These are phyloP conservation scores for Elongisporangium prolatum DNA, from an alignment of 352 stramenopile species.

Conservation along the genomic window DNA sequence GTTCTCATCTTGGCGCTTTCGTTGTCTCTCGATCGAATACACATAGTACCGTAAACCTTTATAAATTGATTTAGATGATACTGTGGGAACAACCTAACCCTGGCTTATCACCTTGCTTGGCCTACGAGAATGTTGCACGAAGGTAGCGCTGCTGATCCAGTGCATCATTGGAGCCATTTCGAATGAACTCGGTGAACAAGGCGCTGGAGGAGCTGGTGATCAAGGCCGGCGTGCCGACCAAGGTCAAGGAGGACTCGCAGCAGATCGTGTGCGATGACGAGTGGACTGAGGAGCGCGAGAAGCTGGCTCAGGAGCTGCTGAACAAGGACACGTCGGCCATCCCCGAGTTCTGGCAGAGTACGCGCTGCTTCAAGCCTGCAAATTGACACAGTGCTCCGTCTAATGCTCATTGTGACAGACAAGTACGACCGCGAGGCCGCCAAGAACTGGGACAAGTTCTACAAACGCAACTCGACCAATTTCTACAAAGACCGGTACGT, in stretches of 20 bases:
- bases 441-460: conserved; percentile 94
- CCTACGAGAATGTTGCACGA: conserved; percentile 13
- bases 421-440: conserved; percentile 84
- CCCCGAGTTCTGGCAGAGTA: conserved; percentile 75
- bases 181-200: conserved; percentile 51
- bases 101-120: conserved; percentile 1
- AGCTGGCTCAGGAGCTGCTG: conserved; percentile 59
- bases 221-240: conserved; percentile 60
- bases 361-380: conserved; percentile 1
- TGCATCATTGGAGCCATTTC: conserved; percentile 1
- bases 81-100: background rate
- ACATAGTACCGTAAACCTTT: background rate
- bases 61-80: too few species aligned
- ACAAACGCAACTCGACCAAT: conserved; percentile 90
- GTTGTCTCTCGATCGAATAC: background rate
- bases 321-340: conserved; percentile 75
- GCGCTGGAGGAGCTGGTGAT: conserved; percentile 75
- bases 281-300: conserved; percentile 79
- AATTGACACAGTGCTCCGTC: too few species aligned
- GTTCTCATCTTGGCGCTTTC: background rate
- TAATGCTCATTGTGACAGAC: too few species aligned
- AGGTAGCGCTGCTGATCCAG: conserved; percentile 9
- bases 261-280: conserved; percentile 72
- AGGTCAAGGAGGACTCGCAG: conserved; percentile 59
- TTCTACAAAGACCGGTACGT: conserved; percentile 93